Percentiles rank a stretch among this genome's conserved stretches.
Conservation (phyloP, 805 yeast species). For the Kazachstania psychrophila region DNA sequence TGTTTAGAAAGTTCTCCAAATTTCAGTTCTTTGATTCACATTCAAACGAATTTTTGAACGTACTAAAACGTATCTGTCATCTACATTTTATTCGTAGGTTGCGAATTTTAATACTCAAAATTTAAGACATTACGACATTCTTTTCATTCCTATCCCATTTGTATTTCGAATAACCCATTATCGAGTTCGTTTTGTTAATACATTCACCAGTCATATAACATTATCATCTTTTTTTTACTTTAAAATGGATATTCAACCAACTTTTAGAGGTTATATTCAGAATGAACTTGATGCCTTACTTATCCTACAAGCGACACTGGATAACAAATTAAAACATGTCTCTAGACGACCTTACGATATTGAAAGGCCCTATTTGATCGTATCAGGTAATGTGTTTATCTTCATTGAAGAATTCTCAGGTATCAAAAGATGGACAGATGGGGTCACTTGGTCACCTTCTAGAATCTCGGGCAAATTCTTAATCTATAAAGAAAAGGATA, state of each 20-base stretch:
- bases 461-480: slow-evolving; percentile 78
- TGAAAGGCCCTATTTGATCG: slow-evolving; percentile 57
- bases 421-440: slow-evolving; percentile 92
- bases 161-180: no score
- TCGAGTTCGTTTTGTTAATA: no score
- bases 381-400: slow-evolving; percentile 73
- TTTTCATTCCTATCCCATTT: no score
- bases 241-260: slow-evolving; percentile 36
- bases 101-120: no score
- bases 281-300: slow-evolving; percentile 75
- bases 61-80: no score
- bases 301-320: slow-evolving; percentile 64
- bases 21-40: no score
- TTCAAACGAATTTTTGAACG: no score
- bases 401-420: slow-evolving; percentile 74
- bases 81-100: no score
- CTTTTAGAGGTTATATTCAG: slow-evolving; percentile 65
- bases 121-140: no score
- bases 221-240: no score
- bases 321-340: slow-evolving; percentile 48
- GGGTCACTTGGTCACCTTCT: slow-evolving; percentile 85
- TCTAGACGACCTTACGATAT: slow-evolving; percentile 72
- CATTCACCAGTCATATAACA: no score
- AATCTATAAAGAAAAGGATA: slow-evolving; percentile 57
- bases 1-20: no score